Percentiles rank a stretch among this genome's conserved stretches.
phyloP scores from a whole-genome alignment of 1,139 yeast species.

The Yamadazyma taylorii region DNA sequence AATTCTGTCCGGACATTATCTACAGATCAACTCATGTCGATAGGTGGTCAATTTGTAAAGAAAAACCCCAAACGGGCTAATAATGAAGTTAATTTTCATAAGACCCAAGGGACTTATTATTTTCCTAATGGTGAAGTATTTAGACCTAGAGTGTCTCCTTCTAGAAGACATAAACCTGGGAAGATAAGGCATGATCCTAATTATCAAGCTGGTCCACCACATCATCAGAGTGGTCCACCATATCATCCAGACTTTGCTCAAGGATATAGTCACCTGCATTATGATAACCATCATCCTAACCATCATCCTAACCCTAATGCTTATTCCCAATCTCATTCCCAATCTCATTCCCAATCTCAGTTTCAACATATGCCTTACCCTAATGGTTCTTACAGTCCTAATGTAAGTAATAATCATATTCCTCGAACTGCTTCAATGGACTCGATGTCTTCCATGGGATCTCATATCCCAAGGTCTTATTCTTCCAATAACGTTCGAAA shows the following conservation, averaged over 20 bases:
- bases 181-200: constrained; percentile 17
- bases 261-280: neutral
- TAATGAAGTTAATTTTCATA: constrained; percentile 15
- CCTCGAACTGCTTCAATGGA: constrained; percentile 13
- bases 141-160: constrained; percentile 44
- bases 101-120: constrained; percentile 34
- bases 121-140: constrained; percentile 60
- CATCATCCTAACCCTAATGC: neutral
- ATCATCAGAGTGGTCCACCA: neutral
- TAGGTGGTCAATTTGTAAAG: constrained; percentile 37
- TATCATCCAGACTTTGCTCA: neutral
- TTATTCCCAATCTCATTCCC: neutral
- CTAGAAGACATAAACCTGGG: constrained; percentile 37
- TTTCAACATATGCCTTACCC: neutral
- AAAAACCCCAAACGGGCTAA: constrained; percentile 23
- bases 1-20: constrained; percentile 29
- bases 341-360: no score
- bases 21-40: constrained; percentile 38
- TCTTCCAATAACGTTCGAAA: constrained; percentile 25
- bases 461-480: constrained; percentile 16
- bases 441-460: no score
- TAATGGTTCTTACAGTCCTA: neutral
- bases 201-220: constrained; percentile 3
- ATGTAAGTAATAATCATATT: constrained; percentile 1
- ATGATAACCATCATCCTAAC: neutral